Percentiles rank a stretch among this genome's conserved stretches.
Evolutionary conservation across 73 alveolate species (phyloP).

Genomic region (Symbiodinium natans): DNA sequence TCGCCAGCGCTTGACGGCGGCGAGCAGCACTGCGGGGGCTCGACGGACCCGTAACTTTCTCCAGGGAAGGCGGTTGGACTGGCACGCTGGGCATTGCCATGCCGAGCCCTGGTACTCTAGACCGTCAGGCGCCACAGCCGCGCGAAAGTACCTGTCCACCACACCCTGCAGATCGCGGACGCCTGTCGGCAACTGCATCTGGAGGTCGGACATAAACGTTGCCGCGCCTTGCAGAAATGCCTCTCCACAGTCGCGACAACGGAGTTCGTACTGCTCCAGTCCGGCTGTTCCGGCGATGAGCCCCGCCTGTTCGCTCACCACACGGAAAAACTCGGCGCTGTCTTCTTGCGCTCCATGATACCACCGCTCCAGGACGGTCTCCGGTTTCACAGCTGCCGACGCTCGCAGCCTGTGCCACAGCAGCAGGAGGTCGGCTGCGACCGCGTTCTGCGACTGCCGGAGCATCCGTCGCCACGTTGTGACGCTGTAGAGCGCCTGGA

Average conservation of each 20-base stretch:
- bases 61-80: neutral
- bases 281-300: too few relatives aligned
- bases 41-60: neutral
- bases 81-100: neutral
- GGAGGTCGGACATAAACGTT: neutral
- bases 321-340: too few relatives aligned
- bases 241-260: neutral
- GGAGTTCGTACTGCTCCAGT: neutral
- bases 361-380: too few relatives aligned
- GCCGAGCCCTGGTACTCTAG: neutral
- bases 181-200: neutral
- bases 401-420: too few relatives aligned
- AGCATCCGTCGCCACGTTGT: too few relatives aligned
- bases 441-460: too few relatives aligned
- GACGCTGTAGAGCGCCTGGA: too few relatives aligned
- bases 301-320: too few relatives aligned
- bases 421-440: too few relatives aligned
- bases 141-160: neutral
- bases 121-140: neutral
- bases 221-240: neutral
- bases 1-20: neutral
- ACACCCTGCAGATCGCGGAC: neutral
- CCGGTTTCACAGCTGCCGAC: too few relatives aligned
- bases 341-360: too few relatives aligned
- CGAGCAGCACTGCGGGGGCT: neutral